phyloP scores from a whole-genome alignment of 208 protist genomes.

The Strigomonas galati region DNA sequence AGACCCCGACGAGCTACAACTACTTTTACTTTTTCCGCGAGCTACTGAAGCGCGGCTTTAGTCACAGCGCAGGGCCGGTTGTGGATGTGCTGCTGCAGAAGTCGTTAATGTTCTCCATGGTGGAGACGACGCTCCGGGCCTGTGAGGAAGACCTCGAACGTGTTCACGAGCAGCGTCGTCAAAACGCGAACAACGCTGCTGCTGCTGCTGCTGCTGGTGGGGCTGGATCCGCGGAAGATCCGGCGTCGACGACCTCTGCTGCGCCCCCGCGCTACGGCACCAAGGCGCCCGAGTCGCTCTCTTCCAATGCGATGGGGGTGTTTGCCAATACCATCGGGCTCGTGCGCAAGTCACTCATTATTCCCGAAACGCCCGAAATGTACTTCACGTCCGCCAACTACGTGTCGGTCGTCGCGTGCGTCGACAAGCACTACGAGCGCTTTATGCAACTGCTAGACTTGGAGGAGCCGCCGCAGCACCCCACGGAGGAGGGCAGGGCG shows the following conservation, averaged over 20 bases:
- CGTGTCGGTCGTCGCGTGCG: constrained; percentile 31
- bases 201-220: too few relatives aligned
- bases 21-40: constrained; percentile 75
- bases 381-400: constrained; percentile 32
- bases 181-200: too few relatives aligned
- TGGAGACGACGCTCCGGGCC: constrained; percentile 26
- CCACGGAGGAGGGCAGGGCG: too few relatives aligned
- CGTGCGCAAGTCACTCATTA: constrained; percentile 49
- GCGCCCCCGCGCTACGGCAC: constrained; percentile 15
- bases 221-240: too few relatives aligned
- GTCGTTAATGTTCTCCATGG: constrained; percentile 27
- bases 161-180: too few relatives aligned
- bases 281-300: constrained; percentile 25
- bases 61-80: constrained; percentile 60
- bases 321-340: constrained; percentile 38
- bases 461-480: background rate
- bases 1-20: constrained; percentile 30
- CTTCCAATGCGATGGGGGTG: constrained; percentile 46
- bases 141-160: constrained; percentile 27
- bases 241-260: too few relatives aligned
- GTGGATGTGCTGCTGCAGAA: constrained; percentile 56
- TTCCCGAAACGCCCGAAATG: constrained; percentile 41
- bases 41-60: constrained; percentile 65
- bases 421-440: constrained; percentile 27
- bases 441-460: constrained; percentile 25